Evolutionary conservation across 345 rosid species (phyloP).

Genomic region (Zanthoxylum bungeanum): DNA sequence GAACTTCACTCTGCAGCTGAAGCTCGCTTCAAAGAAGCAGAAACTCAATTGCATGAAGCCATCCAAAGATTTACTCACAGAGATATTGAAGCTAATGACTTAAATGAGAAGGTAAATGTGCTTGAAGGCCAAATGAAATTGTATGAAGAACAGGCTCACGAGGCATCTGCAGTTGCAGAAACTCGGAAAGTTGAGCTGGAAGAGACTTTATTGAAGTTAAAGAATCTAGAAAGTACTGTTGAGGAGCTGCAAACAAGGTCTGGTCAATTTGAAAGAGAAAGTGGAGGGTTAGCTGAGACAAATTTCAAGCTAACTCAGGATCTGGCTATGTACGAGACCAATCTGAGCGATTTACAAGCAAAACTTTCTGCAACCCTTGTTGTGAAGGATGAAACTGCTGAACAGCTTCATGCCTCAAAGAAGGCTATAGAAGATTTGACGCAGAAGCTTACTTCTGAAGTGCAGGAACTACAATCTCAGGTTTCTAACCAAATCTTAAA

Average conservation of each 20-base stretch:
- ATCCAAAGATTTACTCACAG: constrained; percentile 40
- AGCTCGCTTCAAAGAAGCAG: constrained; percentile 31
- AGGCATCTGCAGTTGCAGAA: constrained; percentile 56
- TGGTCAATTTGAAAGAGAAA: constrained; percentile 61
- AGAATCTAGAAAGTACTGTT: constrained; percentile 53
- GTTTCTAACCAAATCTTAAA: constrained; percentile 36
- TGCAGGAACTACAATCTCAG: constrained; percentile 69
- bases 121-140: constrained; percentile 57
- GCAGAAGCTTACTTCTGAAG: constrained; percentile 63
- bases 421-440: constrained; percentile 57
- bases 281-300: constrained; percentile 67
- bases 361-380: constrained; percentile 43
- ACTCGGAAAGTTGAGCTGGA: constrained; percentile 59
- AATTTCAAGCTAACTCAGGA: constrained; percentile 76
- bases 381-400: constrained; percentile 60
- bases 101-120: constrained; percentile 54
- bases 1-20: constrained; percentile 53
- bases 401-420: constrained; percentile 63
- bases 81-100: constrained; percentile 53
- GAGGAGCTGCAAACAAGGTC: constrained; percentile 66
- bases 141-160: constrained; percentile 48
- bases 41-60: constrained; percentile 55
- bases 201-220: constrained; percentile 51
- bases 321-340: constrained; percentile 58
- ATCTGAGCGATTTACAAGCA: constrained; percentile 51